Percentiles rank a stretch among this genome's conserved stretches.
phyloP scores from a whole-genome alignment of 441 rosid genomes.

The Jatropha podagrica region DNA sequence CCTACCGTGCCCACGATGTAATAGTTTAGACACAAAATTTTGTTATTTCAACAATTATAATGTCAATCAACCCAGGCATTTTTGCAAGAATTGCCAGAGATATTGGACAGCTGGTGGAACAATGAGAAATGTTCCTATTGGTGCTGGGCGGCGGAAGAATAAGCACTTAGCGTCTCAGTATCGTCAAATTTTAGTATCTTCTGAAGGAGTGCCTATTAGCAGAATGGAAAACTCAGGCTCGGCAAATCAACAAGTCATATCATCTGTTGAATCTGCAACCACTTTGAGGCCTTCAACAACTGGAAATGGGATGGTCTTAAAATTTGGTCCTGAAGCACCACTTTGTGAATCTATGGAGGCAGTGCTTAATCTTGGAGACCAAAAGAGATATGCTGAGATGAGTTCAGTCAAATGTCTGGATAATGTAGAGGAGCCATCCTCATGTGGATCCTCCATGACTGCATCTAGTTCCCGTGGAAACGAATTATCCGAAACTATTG shows the following conservation, averaged over 20 bases:
- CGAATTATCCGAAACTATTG: constrained; percentile 29
- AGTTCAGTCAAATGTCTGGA: constrained; percentile 32
- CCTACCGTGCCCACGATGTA: constrained; percentile 72
- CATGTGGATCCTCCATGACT: constrained; percentile 35
- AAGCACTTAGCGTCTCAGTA: constrained; percentile 55
- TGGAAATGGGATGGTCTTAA: constrained; percentile 51
- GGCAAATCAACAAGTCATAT: constrained; percentile 35
- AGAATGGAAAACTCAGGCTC: constrained; percentile 41
- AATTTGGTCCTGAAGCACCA: constrained; percentile 59
- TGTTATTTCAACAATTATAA: constrained; percentile 80
- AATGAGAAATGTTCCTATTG: constrained; percentile 76
- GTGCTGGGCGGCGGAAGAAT: constrained; percentile 74
- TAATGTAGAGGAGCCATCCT: constrained; percentile 39
- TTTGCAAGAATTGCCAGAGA: constrained; percentile 83
- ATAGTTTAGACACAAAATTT: constrained; percentile 72
- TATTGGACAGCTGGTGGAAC: constrained; percentile 91
- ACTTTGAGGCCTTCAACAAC: constrained; percentile 33
- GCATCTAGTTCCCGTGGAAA: constrained; percentile 30
- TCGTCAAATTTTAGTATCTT: constrained; percentile 46
- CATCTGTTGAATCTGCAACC: constrained; percentile 39
- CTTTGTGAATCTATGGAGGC: constrained; percentile 60
- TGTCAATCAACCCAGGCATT: constrained; percentile 78
- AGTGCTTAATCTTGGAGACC: constrained; percentile 54
- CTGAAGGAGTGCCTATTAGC: constrained; percentile 43
- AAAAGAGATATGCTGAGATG: constrained; percentile 31